These are phyloP conservation scores for Halenospora varia DNA, from an alignment of 495 filamentous ascomycete species.

Conservation along the genomic window DNA sequence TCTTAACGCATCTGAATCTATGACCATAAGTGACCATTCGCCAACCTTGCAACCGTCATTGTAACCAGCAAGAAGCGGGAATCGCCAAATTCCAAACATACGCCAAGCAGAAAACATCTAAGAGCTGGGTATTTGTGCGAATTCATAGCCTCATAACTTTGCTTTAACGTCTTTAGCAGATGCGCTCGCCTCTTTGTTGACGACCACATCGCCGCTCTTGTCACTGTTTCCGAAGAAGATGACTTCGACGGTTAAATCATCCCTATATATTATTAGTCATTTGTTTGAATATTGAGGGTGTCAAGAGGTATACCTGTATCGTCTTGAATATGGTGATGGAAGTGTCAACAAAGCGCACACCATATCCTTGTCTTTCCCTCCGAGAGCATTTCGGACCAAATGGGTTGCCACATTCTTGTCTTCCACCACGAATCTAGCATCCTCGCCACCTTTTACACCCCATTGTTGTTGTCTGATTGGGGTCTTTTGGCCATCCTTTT, in stretches of 20 bases:
- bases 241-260: slow-evolving; percentile 96
- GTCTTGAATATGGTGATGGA: slow-evolving; percentile 80
- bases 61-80: not conserved
- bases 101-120: not conserved
- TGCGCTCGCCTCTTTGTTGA: slow-evolving; percentile 85
- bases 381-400: slow-evolving; percentile 91
- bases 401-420: slow-evolving; percentile 97
- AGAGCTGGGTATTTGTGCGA: not conserved
- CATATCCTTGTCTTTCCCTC: slow-evolving; percentile 91
- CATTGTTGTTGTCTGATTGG: slow-evolving; percentile 86
- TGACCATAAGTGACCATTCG: too few species aligned
- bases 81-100: not conserved
- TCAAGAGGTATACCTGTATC: slow-evolving; percentile 66
- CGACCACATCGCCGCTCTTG: slow-evolving; percentile 65
- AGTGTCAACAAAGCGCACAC: slow-evolving; percentile 90
- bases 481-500: slow-evolving; percentile 51
- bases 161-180: slow-evolving; percentile 44
- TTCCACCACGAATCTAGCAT: slow-evolving; percentile 83
- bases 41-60: too few species aligned
- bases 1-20: too few species aligned
- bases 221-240: slow-evolving; percentile 93
- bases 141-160: slow-evolving; percentile 42
- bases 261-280: slow-evolving; percentile 41
- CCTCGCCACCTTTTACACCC: slow-evolving; percentile 61
- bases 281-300: not conserved